Evolutionary conservation across 805 yeast species (phyloP).

Genomic region (Candida mattraensis): DNA sequence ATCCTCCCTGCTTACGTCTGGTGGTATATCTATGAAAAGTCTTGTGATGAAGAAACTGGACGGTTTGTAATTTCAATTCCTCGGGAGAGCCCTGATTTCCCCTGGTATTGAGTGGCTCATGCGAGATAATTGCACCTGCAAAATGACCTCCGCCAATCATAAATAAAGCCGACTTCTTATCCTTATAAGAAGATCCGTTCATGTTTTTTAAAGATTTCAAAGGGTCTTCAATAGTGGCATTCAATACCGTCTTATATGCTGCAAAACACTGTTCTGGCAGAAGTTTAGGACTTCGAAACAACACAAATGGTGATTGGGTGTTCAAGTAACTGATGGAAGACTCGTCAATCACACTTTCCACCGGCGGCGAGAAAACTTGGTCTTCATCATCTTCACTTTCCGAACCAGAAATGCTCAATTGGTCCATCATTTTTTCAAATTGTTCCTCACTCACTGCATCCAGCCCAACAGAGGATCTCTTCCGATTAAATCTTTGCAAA

Average conservation of each 20-base stretch:
- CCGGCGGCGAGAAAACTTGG: conserved; percentile 1
- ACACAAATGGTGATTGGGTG: conserved; percentile 68
- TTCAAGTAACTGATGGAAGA: conserved; percentile 52
- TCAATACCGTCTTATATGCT: conserved; percentile 63
- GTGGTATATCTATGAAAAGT: conserved; percentile 95
- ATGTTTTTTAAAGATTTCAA: conserved; percentile 39
- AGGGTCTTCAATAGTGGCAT: conserved; percentile 48
- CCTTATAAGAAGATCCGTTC: conserved; percentile 16
- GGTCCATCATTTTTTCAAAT: conserved; percentile 55
- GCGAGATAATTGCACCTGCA: conserved; percentile 91
- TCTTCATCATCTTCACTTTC: conserved; percentile 41
- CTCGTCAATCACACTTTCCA: conserved; percentile 23
- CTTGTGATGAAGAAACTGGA: conserved; percentile 67
- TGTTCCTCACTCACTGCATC: conserved; percentile 52
- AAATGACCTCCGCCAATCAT: conserved; percentile 99
- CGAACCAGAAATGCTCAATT: conserved; percentile 59
- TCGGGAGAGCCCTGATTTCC: conserved; percentile 54
- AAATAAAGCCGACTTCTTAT: conserved; percentile 67
- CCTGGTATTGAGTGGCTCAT: conserved; percentile 53
- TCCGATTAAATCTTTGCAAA: conserved; percentile 45
- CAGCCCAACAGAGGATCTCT: conserved; percentile 48
- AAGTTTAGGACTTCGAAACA: conserved; percentile 51
- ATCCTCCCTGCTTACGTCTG: conserved; percentile 95
- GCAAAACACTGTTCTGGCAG: conserved; percentile 56
- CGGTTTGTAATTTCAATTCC: conserved; percentile 59